A percentile compares a stretch with the other conserved stretches of the same genome.
These are phyloP conservation scores for Melaleuca alternifolia DNA, from an alignment of 345 rosid genomes.

Conservation along the genomic window DNA sequence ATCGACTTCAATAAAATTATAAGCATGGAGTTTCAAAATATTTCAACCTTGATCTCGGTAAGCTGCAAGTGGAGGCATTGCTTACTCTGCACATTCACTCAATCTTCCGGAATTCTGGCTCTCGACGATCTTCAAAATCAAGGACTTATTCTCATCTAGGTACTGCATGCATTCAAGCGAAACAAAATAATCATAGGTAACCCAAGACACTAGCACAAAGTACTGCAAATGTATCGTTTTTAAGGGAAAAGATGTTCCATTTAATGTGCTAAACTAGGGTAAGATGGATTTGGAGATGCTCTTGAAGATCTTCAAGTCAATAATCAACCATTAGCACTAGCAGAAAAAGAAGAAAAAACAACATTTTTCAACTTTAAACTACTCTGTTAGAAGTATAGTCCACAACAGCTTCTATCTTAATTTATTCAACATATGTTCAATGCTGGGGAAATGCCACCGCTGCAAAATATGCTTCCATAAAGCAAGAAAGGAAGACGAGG, in stretches of 20 bases:
- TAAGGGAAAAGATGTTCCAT: neutral
- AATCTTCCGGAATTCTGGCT: conserved; percentile 94
- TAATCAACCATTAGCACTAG: neutral
- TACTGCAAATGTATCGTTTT: neutral
- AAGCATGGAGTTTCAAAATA: neutral
- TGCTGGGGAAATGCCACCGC: neutral
- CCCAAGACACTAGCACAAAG: neutral
- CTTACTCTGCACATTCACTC: conserved; percentile 97
- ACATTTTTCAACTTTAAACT: neutral
- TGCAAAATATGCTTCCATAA: neutral
- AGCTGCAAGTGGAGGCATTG: neutral
- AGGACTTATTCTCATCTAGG: conserved; percentile 97
- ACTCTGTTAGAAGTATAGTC: neutral
- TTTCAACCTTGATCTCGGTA: neutral
- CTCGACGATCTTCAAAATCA: conserved; percentile 99
- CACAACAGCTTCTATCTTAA: neutral
- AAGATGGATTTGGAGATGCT: neutral
- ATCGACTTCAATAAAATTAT: neutral
- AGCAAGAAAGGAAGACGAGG: neutral
- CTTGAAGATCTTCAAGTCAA: neutral
- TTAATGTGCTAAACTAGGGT: neutral
- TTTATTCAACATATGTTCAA: neutral
- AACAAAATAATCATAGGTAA: neutral
- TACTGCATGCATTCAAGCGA: conserved; percentile 43
- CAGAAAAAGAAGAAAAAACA: neutral